Conservation (phyloP, 495 filamentous ascomycete genomes). For the Thozetella sp. region DNA sequence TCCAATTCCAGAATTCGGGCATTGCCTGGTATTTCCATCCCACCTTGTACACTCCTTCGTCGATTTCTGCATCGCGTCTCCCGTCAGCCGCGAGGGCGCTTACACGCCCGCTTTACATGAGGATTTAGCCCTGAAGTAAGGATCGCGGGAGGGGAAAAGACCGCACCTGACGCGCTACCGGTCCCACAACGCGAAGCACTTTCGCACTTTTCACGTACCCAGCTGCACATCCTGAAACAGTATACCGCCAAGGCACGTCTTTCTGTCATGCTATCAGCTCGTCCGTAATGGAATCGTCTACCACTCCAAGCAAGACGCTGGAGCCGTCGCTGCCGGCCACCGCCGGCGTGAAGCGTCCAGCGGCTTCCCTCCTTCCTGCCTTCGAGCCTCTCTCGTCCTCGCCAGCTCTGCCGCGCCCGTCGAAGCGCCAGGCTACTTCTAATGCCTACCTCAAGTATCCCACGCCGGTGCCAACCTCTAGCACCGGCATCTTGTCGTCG, state of each 20-base stretch:
- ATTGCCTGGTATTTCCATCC: slow-evolving; percentile 4
- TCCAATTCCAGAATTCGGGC: slow-evolving; percentile 1
- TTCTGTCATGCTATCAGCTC: slow-evolving; percentile 25
- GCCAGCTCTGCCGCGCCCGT: slow-evolving; percentile 74
- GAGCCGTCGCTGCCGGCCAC: slow-evolving; percentile 46
- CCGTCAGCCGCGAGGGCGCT: too few species aligned
- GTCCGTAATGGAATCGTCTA: slow-evolving; percentile 24
- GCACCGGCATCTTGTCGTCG: slow-evolving; percentile 87
- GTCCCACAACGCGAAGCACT: slow-evolving; percentile 13
- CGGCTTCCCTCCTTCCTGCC: slow-evolving; percentile 80
- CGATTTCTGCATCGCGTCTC: too few species aligned
- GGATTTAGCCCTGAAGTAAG: slow-evolving; percentile 6
- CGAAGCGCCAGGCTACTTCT: slow-evolving; percentile 66
- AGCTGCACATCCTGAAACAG: background rate
- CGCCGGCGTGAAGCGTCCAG: slow-evolving; percentile 75
- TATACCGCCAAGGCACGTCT: background rate
- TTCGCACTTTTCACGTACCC: slow-evolving; percentile 6
- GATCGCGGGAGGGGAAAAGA: slow-evolving; percentile 10
- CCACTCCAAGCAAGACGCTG: slow-evolving; percentile 9
- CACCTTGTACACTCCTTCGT: slow-evolving; percentile 4
- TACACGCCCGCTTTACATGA: too few species aligned
- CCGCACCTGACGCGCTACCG: slow-evolving; percentile 23
- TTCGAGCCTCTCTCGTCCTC: slow-evolving; percentile 94
- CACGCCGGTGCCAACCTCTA: slow-evolving; percentile 91
- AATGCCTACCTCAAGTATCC: slow-evolving; percentile 68